Conservation (phyloP, 257 asterid genomes). For the Gentiana dahurica region DNA sequence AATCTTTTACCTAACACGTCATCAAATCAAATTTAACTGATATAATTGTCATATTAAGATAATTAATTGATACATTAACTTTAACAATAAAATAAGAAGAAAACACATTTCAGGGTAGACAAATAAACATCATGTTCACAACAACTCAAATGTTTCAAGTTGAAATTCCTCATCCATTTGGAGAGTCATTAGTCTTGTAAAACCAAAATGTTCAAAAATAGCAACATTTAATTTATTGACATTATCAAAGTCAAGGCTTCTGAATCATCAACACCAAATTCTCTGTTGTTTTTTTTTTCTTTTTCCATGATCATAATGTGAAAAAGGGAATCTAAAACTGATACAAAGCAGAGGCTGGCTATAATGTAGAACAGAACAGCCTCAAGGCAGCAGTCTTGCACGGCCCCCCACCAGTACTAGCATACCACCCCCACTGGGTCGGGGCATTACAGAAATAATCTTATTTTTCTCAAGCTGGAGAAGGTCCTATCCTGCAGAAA, state of each 20-base stretch:
- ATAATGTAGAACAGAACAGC: neutral
- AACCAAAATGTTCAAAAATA: neutral
- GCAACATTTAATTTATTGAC: slow-evolving; percentile 12
- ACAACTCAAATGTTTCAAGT: neutral
- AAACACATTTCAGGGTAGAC: too few relatives aligned
- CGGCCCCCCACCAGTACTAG: neutral
- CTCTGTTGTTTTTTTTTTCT: neutral
- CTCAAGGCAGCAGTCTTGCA: neutral
- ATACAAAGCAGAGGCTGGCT: neutral
- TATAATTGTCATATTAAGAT: too few relatives aligned
- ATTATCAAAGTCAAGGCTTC: neutral
- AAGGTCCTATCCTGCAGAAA: slow-evolving; percentile 1
- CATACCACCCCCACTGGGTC: neutral
- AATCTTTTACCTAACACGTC: too few relatives aligned
- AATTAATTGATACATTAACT: too few relatives aligned
- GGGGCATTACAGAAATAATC: neutral
- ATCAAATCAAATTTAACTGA: too few relatives aligned
- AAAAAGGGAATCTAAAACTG: slow-evolving; percentile 4
- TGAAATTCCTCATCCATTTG: neutral
- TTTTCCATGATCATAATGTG: neutral
- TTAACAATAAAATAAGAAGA: too few relatives aligned
- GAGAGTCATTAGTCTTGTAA: too few relatives aligned
- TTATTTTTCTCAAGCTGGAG: slow-evolving; percentile 8
- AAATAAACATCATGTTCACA: neutral
- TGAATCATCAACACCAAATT: slow-evolving; percentile 2